Evolutionary conservation across 1,284 basidiomycete genomes (phyloP), one percentile per base, ranked within the genome.

Genomic region (Melampsora americana): DNA sequence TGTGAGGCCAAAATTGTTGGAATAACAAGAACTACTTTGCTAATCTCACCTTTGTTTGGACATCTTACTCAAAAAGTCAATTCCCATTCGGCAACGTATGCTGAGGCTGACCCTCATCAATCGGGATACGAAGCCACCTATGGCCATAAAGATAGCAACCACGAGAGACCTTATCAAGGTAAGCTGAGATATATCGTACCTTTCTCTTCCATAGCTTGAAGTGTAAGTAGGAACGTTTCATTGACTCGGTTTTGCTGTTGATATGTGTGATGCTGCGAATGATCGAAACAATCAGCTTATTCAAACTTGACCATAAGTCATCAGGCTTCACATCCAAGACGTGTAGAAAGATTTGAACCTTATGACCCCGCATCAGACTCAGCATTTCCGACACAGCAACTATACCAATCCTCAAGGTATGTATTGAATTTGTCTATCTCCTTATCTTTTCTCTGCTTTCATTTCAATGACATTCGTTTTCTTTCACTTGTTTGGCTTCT

Each of bases 61-160:
- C 53, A n/a, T 56, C n/a, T 44, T 44, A 44, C 53, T 23, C 53
- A 23, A 56, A 28, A 56, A 56, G 53, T 56, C 53, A 56, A 56
- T 56, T 56, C 28, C 6, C 53, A 56, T 56, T n/a, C 53, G 53
- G 14, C 53, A 12, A 56, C 53, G 53, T 56, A 12, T 14, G 20
- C 14, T n/a, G 53, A 56, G n/a, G n/a, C 53, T n/a, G 11, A 56
- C n/a, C 28, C 53, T n/a, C 53, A 56, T n/a, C 53, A 28, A 23
- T 23, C 53, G 7, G 53, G 20, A 56, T 23, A 56, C 28, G 53
- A 56, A 4, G 20, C 9, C 28, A 28, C n/a, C n/a, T 23, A 56
- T 56, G 53, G 53, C 28, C 16, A 56, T 5, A 23, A n/a, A 23
- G 50, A 18, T 26, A 53, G 50, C 6, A 20, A 23, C 20, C n/a